Conservation (phyloP, 139 green algal genomes). For the Micractinium sp. region DNA sequence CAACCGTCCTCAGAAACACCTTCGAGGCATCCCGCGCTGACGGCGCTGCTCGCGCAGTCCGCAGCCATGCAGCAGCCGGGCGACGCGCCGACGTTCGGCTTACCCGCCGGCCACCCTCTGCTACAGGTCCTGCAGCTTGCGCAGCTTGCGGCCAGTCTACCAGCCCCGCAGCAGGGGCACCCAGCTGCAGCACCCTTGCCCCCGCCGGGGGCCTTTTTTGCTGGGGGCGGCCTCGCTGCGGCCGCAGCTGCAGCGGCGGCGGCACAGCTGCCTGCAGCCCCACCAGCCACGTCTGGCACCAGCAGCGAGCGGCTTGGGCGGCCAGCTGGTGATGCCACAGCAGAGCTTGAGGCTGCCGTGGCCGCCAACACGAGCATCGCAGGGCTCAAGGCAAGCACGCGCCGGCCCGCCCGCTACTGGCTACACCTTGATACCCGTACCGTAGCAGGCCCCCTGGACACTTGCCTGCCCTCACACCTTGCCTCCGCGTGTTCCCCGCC, state of each 20-base stretch:
- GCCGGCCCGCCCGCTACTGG: background rate
- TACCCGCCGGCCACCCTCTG: background rate
- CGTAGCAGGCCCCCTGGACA: too few species aligned
- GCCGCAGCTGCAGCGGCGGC: background rate
- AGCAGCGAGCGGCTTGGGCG: background rate
- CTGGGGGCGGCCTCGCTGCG: background rate
- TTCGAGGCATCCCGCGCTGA: too few species aligned
- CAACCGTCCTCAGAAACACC: too few species aligned
- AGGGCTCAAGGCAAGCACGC: background rate
- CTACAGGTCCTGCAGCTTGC: constrained; percentile 1
- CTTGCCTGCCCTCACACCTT: background rate
- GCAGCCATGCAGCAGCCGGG: background rate
- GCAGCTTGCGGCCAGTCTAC: background rate
- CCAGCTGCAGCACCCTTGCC: background rate
- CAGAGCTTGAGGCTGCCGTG: background rate
- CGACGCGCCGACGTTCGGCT: background rate
- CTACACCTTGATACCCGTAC: background rate
- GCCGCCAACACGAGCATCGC: background rate
- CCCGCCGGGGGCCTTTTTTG: background rate
- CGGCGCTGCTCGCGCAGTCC: too few species aligned
- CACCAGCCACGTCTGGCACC: constrained; percentile 4
- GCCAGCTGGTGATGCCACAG: background rate
- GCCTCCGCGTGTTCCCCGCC: background rate
- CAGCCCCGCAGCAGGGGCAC: background rate
- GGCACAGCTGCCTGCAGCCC: background rate